Evolutionary conservation across 2,329 filamentous ascomycete species (phyloP).

Genomic region (Metarhizium album): DNA sequence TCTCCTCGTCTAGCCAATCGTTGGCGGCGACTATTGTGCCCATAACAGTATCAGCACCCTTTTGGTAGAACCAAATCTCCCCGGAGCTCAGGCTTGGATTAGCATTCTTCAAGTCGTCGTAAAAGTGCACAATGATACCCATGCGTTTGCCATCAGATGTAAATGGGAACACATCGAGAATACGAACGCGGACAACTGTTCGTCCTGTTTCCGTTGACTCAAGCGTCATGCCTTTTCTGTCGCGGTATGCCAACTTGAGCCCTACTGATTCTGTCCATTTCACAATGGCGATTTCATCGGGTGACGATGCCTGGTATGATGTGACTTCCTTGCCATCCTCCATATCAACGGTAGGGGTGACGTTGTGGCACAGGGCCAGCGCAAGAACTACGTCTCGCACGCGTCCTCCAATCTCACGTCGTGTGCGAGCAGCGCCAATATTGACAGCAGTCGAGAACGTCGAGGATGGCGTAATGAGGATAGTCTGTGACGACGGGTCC

Average conservation of each 20-base stretch:
- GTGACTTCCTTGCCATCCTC: constrained; percentile 66
- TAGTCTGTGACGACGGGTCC: constrained; percentile 30
- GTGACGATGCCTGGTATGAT: constrained; percentile 92
- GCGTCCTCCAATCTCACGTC: constrained; percentile 85
- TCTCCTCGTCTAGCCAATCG: constrained; percentile 98
- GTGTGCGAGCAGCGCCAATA: constrained; percentile 62
- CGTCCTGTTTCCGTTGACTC: constrained; percentile 65
- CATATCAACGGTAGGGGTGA: constrained; percentile 74
- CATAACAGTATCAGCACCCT: constrained; percentile 98
- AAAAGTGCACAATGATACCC: constrained; percentile 90
- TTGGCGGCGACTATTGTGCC: constrained; percentile 88
- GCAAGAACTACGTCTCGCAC: constrained; percentile 90
- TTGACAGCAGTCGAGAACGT: constrained; percentile 51
- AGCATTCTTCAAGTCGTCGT: constrained; percentile 40
- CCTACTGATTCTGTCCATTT: constrained; percentile 91
- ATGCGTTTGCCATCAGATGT: constrained; percentile 97
- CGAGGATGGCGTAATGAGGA: constrained; percentile 67
- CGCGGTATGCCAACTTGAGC: constrained; percentile 70
- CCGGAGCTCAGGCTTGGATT: constrained; percentile 44
- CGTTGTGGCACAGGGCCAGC: constrained; percentile 90
- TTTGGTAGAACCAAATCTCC: constrained; percentile 98
- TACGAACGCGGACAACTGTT: constrained; percentile 70
- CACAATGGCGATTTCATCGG: constrained; percentile 96
- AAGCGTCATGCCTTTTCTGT: constrained; percentile 75
- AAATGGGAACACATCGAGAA: constrained; percentile 93